phyloP scores from a whole-genome alignment of 306 rosid species.

The Boehmeria nivea region DNA sequence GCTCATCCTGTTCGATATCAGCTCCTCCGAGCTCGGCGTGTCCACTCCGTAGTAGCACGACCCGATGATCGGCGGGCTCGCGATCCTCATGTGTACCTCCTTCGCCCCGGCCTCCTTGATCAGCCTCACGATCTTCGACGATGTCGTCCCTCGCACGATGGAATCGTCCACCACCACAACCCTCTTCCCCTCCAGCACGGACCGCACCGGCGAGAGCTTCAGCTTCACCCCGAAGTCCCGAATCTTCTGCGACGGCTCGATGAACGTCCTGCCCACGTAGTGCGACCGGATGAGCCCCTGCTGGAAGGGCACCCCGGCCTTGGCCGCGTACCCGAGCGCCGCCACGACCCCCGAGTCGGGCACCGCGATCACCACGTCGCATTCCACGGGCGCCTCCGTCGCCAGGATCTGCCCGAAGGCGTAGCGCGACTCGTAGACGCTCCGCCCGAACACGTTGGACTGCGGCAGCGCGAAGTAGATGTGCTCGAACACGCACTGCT shows the following conservation, averaged over 20 bases:
- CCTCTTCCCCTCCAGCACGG: slow-evolving; percentile 86
- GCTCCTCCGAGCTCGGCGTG: slow-evolving; percentile 89
- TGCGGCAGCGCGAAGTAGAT: slow-evolving; percentile 88
- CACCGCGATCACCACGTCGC: slow-evolving; percentile 92
- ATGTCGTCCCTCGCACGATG: slow-evolving; percentile 90
- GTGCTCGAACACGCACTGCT: slow-evolving; percentile 88
- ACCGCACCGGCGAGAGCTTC: slow-evolving; percentile 71
- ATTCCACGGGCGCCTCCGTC: slow-evolving; percentile 74
- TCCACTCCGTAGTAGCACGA: slow-evolving; percentile 97
- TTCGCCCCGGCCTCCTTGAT: slow-evolving; percentile 89
- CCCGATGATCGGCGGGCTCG: slow-evolving; percentile 84
- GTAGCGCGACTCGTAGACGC: slow-evolving; percentile 72
- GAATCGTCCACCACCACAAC: slow-evolving; percentile 98
- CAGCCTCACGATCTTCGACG: slow-evolving; percentile 87
- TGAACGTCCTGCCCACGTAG: slow-evolving; percentile 95
- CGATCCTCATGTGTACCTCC: slow-evolving; percentile 98
- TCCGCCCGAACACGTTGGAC: slow-evolving; percentile 76
- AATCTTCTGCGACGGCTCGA: slow-evolving; percentile 90
- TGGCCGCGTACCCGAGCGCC: slow-evolving; percentile 90
- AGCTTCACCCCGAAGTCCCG: slow-evolving; percentile 90
- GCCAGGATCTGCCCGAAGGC: slow-evolving; percentile 83
- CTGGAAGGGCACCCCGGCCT: slow-evolving; percentile 88
- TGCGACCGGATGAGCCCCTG: slow-evolving; percentile 93
- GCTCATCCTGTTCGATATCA: slow-evolving; percentile 86
- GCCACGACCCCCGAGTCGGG: slow-evolving; percentile 98